phyloP scores from a whole-genome alignment of 1,284 basidiomycete species.

The Xerocomus nothofagi region DNA sequence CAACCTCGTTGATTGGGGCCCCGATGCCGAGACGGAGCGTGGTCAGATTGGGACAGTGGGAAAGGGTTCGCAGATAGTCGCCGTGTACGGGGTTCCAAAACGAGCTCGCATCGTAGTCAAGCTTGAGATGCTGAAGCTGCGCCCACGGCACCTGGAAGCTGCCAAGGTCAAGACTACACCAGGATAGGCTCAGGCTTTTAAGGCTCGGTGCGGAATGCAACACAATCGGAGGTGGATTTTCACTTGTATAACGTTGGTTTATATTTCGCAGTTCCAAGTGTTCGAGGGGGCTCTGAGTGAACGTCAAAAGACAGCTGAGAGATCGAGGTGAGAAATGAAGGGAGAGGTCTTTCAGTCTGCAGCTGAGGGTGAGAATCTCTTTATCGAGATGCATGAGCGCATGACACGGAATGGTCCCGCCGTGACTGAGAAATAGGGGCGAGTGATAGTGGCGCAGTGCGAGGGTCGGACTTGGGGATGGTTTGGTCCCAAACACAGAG shows the following conservation, averaged over 20 bases:
- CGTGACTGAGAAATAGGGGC: constrained; percentile 27
- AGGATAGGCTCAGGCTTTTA: constrained; percentile 30
- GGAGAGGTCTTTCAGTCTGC: constrained; percentile 23
- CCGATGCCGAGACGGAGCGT: constrained; percentile 32
- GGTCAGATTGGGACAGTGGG: constrained; percentile 29
- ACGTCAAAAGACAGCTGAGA: constrained; percentile 30
- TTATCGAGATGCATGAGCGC: constrained; percentile 34
- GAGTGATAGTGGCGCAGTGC: constrained; percentile 25
- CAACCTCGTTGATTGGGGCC: constrained; percentile 12
- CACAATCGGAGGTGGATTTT: constrained; percentile 27
- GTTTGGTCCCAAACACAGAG: constrained; percentile 18
- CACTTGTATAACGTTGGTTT: constrained; percentile 27
- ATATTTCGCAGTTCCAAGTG: constrained; percentile 31
- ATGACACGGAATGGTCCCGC: constrained; percentile 27
- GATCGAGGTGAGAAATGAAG: constrained; percentile 30
- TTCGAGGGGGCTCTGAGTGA: constrained; percentile 28
- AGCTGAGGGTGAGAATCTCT: constrained; percentile 28
- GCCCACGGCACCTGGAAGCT: constrained; percentile 32
- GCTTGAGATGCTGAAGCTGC: constrained; percentile 31
- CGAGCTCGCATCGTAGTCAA: constrained; percentile 29
- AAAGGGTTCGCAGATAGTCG: constrained; percentile 30
- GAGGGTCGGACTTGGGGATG: constrained; percentile 13
- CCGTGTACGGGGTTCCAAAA: constrained; percentile 33
- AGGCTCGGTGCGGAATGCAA: constrained; percentile 32
- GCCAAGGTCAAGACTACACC: constrained; percentile 31